phyloP scores from a whole-genome alignment of 805 yeast species.

The Torulaspora microellipsoides region DNA sequence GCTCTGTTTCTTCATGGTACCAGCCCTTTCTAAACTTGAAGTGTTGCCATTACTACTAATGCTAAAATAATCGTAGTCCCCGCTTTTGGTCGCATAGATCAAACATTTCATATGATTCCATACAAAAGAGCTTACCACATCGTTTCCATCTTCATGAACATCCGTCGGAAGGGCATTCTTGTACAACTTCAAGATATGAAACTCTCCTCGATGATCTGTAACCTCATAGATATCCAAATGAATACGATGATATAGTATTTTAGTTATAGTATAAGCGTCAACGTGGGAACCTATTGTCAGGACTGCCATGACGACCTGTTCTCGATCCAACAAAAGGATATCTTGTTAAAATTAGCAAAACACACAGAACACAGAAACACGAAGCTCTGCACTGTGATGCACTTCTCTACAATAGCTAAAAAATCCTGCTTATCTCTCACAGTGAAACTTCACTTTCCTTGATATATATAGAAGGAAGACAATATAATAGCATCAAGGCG shows the following conservation, averaged over 20 bases:
- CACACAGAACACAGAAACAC: too few species aligned
- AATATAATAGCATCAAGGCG: too few species aligned
- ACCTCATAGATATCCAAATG: constrained; percentile 4
- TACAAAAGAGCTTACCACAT: neutral
- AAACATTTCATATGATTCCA: constrained; percentile 3
- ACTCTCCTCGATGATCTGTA: neutral
- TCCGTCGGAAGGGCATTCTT: neutral
- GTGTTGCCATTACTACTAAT: neutral
- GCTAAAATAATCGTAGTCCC: constrained; percentile 5
- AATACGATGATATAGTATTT: constrained; percentile 1
- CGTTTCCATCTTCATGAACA: neutral
- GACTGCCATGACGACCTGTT: neutral
- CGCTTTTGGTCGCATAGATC: neutral
- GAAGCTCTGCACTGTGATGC: too few species aligned
- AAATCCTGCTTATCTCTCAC: too few species aligned
- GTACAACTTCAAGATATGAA: constrained; percentile 4
- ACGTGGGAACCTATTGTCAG: constrained; percentile 4
- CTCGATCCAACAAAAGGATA: too few species aligned
- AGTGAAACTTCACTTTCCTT: too few species aligned
- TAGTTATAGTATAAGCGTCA: constrained; percentile 1
- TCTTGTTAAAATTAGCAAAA: too few species aligned
- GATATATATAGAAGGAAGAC: too few species aligned
- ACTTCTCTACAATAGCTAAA: too few species aligned
- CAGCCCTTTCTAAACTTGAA: constrained; percentile 1
- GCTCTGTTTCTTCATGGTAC: constrained; percentile 5